Percentiles rank a stretch among this genome's conserved stretches.
phyloP scores from a whole-genome alignment of 805 yeast genomes.

The Grigorovia transvaalensis region DNA sequence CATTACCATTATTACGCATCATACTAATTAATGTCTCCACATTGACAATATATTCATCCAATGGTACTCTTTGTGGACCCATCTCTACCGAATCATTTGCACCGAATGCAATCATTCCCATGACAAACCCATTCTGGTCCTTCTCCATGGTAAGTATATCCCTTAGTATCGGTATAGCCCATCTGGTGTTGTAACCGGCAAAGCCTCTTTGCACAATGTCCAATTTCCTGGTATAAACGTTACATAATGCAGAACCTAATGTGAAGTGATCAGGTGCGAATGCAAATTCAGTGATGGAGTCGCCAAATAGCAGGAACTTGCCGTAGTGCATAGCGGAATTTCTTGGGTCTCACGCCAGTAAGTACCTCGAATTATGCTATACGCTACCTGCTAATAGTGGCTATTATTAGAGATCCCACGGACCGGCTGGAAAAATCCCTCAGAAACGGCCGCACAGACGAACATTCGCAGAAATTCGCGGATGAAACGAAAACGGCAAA shows the following conservation, averaged over 20 bases:
- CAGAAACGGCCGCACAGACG: too few species aligned
- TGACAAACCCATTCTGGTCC: constrained; percentile 30
- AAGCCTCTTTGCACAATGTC: constrained; percentile 70
- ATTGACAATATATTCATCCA: constrained; percentile 42
- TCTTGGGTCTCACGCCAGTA: neutral
- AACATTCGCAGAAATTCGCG: neutral
- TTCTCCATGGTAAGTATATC: constrained; percentile 39
- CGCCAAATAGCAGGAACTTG: constrained; percentile 31
- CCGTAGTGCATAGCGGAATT: constrained; percentile 11
- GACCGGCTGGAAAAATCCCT: too few species aligned
- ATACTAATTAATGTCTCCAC: constrained; percentile 33
- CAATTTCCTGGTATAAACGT: constrained; percentile 47
- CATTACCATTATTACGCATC: constrained; percentile 31
- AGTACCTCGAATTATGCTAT: neutral
- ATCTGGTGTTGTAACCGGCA: constrained; percentile 63
- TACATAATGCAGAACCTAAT: constrained; percentile 40
- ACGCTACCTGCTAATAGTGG: too few species aligned
- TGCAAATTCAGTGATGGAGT: constrained; percentile 33
- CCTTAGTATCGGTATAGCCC: constrained; percentile 43
- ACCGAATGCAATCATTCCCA: constrained; percentile 62
- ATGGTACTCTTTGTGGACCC: constrained; percentile 40
- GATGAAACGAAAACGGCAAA: neutral
- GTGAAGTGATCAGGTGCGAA: constrained; percentile 37
- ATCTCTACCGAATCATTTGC: constrained; percentile 58
- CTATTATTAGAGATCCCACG: too few species aligned